A percentile compares a stretch with the other conserved stretches of the same genome.
These are phyloP conservation scores for Abrus pulchellus DNA, from an alignment of 306 rosid genomes.

Conservation along the genomic window DNA sequence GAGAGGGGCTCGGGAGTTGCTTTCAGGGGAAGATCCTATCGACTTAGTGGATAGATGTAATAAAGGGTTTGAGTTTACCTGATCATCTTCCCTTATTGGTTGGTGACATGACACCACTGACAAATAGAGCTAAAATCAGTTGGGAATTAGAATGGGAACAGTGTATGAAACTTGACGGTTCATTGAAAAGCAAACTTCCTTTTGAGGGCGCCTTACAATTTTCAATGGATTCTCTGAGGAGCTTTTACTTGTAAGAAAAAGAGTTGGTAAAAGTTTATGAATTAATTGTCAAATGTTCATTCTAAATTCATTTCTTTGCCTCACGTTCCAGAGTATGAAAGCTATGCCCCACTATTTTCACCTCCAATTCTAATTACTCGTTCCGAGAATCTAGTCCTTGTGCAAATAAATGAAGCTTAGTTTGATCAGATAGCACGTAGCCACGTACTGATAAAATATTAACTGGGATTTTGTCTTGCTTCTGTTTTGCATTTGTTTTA, in stretches of 20 bases:
- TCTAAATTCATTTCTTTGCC: slow-evolving; percentile 9
- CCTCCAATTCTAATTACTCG: not conserved
- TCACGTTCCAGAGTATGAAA: slow-evolving; percentile 3
- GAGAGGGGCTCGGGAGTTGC: slow-evolving; percentile 66
- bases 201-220: slow-evolving; percentile 31
- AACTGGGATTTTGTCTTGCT: not conserved
- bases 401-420: not conserved
- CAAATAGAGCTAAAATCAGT: slow-evolving; percentile 39
- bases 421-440: not conserved
- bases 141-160: slow-evolving; percentile 37
- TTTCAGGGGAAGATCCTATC: slow-evolving; percentile 89
- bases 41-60: slow-evolving; percentile 63
- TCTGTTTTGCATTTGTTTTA: slow-evolving; percentile 8
- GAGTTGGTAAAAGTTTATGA: slow-evolving; percentile 3
- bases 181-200: slow-evolving; percentile 39
- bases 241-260: slow-evolving; percentile 40
- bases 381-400: not conserved
- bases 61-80: slow-evolving; percentile 31
- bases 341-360: not conserved
- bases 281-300: slow-evolving; percentile 39
- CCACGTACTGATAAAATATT: not conserved
- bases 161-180: slow-evolving; percentile 41
- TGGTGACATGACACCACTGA: slow-evolving; percentile 46
- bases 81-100: slow-evolving; percentile 33
- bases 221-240: slow-evolving; percentile 8